These are phyloP conservation scores for Fusarium sp. DNA, from an alignment of 2,329 filamentous ascomycete species.

Conservation along the genomic window DNA sequence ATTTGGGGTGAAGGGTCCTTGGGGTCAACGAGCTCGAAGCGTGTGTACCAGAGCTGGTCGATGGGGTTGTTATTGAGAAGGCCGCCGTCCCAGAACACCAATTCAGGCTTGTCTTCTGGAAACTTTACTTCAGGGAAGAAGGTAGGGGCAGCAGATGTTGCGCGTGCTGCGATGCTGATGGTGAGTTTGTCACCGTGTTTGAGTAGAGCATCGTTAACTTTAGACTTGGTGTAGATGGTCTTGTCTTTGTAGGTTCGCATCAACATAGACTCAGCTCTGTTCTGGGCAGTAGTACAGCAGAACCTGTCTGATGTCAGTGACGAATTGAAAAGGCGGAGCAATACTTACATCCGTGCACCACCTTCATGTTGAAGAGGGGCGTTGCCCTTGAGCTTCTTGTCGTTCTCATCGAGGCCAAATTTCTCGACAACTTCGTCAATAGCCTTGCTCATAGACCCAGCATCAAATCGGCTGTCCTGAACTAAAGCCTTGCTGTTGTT, in stretches of 20 bases:
- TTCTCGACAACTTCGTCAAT: constrained; percentile 21
- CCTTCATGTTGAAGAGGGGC: constrained; percentile 18
- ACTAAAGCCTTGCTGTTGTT: constrained; percentile 28
- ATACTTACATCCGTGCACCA: constrained; percentile 13
- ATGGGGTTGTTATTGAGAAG: constrained; percentile 36
- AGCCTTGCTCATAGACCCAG: constrained; percentile 6
- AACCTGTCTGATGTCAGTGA: background rate
- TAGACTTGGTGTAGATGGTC: constrained; percentile 16
- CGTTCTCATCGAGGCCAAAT: constrained; percentile 26
- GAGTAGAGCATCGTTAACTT: constrained; percentile 12
- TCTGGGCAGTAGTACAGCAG: constrained; percentile 23
- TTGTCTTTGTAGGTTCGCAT: constrained; percentile 22
- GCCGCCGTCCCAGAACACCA: constrained; percentile 30
- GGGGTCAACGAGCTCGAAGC: constrained; percentile 26
- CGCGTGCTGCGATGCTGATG: constrained; percentile 29
- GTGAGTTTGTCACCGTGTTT: constrained; percentile 19
- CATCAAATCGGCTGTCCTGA: constrained; percentile 27
- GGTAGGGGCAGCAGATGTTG: constrained; percentile 29
- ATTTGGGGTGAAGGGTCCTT: background rate
- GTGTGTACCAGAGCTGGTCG: constrained; percentile 32
- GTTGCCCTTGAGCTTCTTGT: constrained; percentile 24
- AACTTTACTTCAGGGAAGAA: constrained; percentile 31
- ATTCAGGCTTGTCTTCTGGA: background rate
- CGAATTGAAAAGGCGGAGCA: fast-evolving
- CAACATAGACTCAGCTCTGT: constrained; percentile 27